Base-by-base conservation (phyloP, 2,329 filamentous ascomycete species). In the Fusarium sp. region DNA sequence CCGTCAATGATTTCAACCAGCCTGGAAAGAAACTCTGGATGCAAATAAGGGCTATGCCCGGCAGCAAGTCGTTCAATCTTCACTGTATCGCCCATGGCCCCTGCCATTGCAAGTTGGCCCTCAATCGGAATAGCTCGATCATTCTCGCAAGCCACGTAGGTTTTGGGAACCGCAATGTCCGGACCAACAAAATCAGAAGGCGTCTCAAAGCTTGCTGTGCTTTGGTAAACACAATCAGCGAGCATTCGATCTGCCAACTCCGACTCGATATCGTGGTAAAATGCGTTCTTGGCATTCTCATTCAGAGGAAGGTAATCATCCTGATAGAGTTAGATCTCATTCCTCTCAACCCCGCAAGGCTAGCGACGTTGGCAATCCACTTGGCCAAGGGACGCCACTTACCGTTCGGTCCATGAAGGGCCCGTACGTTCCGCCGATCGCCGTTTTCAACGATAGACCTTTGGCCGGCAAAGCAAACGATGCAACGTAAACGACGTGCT, bases 401-500 rank as follows among this genome's bases (percentile, higher is more conserved):
- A 69, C 71, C 1, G 68, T 74, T 6, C 71, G 64, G 0, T 66
- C 50, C 6, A 74, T 15, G 17, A 74, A 72, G 1, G 56, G 32
- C 0, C 40, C 57, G 14, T 59, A 43, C 0, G 8, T 32, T 12
- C 65, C 67, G 3, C 66, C 67, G 9, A 67, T 12, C 0, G 66
- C 60, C 0, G 60, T 10, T 3, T 33, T 4, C 0, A 74, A 64
- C 4, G 70, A 65, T 14, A 76, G 25, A 0, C 62, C 56, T 2
- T 54, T 71, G 0, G 7, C 45, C 0, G 80, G 76, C 0, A 81
- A 40, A 3, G 78, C 78, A 45, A 80, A 76, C 0, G 80, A 72
- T 0, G 80, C 64, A 2, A 83, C 54, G 35, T 79, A 82, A 1
- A 82, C 50, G 14, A 81, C 68, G 1, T 75, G 65, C 6, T 73